These are phyloP conservation scores for Isabelozyma pseudorhagii DNA, from an alignment of 805 yeast species.

Conservation along the genomic window DNA sequence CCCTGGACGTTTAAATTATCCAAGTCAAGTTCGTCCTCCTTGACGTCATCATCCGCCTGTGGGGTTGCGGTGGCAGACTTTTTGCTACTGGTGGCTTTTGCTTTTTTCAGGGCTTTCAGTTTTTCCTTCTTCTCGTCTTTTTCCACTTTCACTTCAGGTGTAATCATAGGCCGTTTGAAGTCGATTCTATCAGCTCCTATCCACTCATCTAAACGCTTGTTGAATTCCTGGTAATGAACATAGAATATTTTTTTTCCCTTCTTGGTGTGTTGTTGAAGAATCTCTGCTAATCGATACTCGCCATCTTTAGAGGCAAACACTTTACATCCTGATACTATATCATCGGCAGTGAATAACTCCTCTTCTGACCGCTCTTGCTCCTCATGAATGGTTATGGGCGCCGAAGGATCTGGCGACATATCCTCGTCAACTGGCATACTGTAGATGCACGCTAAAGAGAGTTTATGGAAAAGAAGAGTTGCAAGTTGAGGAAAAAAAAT, in stretches of 20 bases:
- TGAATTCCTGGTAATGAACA: slow-evolving; percentile 92
- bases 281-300: slow-evolving; percentile 78
- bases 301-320: slow-evolving; percentile 80
- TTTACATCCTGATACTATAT: slow-evolving; percentile 73
- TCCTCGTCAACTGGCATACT: slow-evolving; percentile 9
- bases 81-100: slow-evolving; percentile 11
- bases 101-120: slow-evolving; percentile 22
- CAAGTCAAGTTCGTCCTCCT: slow-evolving; percentile 75
- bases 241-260: slow-evolving; percentile 80
- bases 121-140: slow-evolving; percentile 42
- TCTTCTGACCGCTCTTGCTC: slow-evolving; percentile 3
- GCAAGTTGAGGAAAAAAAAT: not conserved
- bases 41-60: slow-evolving; percentile 23
- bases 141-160: slow-evolving; percentile 59
- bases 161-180: slow-evolving; percentile 61
- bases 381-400: slow-evolving; percentile 10
- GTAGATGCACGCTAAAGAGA: not conserved
- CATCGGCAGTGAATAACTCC: slow-evolving; percentile 34
- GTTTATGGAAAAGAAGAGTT: not conserved
- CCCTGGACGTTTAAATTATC: slow-evolving; percentile 88
- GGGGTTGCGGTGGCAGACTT: slow-evolving; percentile 18
- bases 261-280: slow-evolving; percentile 69
- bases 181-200: slow-evolving; percentile 70
- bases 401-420: slow-evolving; percentile 5
- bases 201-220: slow-evolving; percentile 97